Base-by-base conservation (phyloP, 306 rosid genomes). In the Begonia fuchsioides region DNA sequence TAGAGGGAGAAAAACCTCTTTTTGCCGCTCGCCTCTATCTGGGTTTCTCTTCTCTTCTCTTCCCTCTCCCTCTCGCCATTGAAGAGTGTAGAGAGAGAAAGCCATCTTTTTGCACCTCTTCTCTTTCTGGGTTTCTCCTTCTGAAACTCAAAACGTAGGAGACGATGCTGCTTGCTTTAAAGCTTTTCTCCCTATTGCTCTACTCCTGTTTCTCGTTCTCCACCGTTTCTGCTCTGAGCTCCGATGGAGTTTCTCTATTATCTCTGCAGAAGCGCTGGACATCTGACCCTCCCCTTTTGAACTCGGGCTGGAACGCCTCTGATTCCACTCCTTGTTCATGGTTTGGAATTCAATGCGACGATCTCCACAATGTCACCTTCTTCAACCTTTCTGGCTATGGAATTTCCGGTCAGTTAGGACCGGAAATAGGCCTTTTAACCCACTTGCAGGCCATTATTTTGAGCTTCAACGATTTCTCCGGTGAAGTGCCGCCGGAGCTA, bases 311-410 rank as follows among this genome's bases (percentile, higher is more conserved):
- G 96, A 58, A 55, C 54, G 57, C 63, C 12, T 78, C 80, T 43
- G 59, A 77, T 68, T 69, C 82, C 58, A 72, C 74, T 44, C 90
- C 95, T 13, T 88, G 96, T 52, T 70, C 76, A 6, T 88, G 96
- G 96, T 54, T 18, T 0, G 96, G 95, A 55, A 56, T 88, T 15
- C 17, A 54, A 9, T 83, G 96, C 43, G 72, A 76, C 73, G 51
- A n/a, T 9, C 12, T 13, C 43, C 18, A 59, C 50, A 59, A 58
- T 58, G 76, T 83, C 2, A 8, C 74, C 46, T 53, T 76, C 60
- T 75, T 88, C 9, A 68, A 83, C 48, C 73, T 88, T 57, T 38
- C 86, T 11, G 41, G 13, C 17, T 65, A 11, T 35, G 69, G 68
- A 10, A 65, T 88, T 60, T 26, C 64, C 1, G 95, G 95, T 57